Evolutionary conservation across 73 alveolate genomes (phyloP), one percentile per base, ranked within the genome.

Genomic region (Diophrys sp.): DNA sequence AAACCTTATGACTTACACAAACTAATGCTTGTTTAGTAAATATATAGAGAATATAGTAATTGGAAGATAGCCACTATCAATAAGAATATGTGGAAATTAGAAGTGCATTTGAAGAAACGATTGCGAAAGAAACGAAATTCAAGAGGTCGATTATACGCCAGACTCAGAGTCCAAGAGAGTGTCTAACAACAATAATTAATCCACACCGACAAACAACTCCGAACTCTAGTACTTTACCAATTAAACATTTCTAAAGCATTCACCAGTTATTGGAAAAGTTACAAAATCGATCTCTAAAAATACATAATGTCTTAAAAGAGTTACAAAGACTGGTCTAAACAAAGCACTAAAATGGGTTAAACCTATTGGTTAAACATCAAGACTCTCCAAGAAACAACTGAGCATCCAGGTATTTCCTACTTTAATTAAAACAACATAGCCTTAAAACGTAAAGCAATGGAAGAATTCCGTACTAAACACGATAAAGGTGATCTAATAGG

Each of bases 281-380:
- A 32, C 57, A 69, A 75, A 75, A 56, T 28, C 26, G 62, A 75
- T 0, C 67, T 75, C 29, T 28, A 75, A 23, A 56, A 75, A 27
- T 75, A 75, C 29, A 31, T 32, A 56, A 75, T 75, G 34, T n/a
- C 57, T 1, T 28, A 56, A 11, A 75, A 54, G 28, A 29, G 30
- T 0, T 54, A 26, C 54, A 75, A 54, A 30, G 72, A 75, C 29
- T 54, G 83, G 83, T 33, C 67, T 0, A 14, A 29, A 54, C 75
- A 75, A 55, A 75, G 34, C 27, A 29, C 66, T 11, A 75, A 75
- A 29, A 25, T 28, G 31, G 83, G 83, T 23, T 25, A 33, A 14
- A 32, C 5, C 1, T 75, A 54, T 34, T 75, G 83, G 83, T 33
- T 75, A 8, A 75, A 75, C 34, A 53, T 75, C 26, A 75, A 75